phyloP scores from a whole-genome alignment of 2,329 filamentous ascomycete genomes.

The Aspergillus sp. region DNA sequence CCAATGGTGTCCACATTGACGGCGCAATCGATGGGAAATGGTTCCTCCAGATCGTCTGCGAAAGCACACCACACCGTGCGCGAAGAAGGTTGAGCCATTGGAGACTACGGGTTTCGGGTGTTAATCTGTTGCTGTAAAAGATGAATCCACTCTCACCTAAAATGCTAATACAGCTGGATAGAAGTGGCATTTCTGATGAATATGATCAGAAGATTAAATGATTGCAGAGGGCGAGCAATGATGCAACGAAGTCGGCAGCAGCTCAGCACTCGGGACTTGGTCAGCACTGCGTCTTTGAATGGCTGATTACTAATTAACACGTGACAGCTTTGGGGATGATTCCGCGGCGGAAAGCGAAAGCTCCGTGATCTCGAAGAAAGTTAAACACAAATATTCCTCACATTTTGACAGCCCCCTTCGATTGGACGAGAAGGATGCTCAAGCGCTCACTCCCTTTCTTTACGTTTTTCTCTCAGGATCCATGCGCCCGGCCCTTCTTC shows the following conservation, averaged over 20 bases:
- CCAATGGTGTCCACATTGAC: background rate
- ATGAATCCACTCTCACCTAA: background rate
- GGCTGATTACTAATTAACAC: too few relatives aligned
- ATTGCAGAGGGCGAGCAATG: too few relatives aligned
- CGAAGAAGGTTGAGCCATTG: background rate
- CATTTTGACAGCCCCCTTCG: background rate
- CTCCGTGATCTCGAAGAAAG: too few relatives aligned
- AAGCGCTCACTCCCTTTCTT: constrained; percentile 10
- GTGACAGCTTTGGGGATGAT: too few relatives aligned
- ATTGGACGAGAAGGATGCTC: constrained; percentile 22
- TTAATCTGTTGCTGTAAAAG: background rate
- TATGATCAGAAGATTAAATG: too few relatives aligned
- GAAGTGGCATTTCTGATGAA: too few relatives aligned
- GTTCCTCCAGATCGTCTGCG: background rate
- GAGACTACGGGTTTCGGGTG: background rate
- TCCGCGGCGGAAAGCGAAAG: too few relatives aligned
- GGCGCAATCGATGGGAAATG: background rate
- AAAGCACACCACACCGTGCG: background rate
- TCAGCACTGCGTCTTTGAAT: too few relatives aligned
- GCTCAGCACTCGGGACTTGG: too few relatives aligned
- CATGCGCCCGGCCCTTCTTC: constrained; percentile 39
- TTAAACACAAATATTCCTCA: too few relatives aligned
- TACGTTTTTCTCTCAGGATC: constrained; percentile 12
- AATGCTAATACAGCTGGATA: too few relatives aligned
- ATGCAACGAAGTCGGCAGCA: too few relatives aligned